Evolutionary conservation across 306 rosid species (phyloP).

Genomic region (Cicer judaicum): DNA sequence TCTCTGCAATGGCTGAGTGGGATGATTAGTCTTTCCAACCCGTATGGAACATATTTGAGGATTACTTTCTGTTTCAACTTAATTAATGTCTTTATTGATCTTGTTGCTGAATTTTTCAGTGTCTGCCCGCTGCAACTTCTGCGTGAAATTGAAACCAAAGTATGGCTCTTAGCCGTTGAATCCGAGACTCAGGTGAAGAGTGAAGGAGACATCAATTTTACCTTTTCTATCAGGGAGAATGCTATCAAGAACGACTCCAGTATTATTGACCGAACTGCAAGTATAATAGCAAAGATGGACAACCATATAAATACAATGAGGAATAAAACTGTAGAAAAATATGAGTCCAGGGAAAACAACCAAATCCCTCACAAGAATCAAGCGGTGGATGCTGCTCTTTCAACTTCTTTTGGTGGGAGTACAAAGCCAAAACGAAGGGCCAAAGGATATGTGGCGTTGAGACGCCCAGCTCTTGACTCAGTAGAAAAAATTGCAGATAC

Average conservation of each 20-base stretch:
- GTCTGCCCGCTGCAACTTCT: slow-evolving; percentile 86
- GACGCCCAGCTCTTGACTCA: slow-evolving; percentile 67
- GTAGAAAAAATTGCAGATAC: slow-evolving; percentile 62
- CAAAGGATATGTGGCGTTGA: slow-evolving; percentile 68
- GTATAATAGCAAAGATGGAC: slow-evolving; percentile 89
- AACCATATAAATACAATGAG: slow-evolving; percentile 68
- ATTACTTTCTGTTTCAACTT: slow-evolving; percentile 39
- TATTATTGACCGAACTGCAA: slow-evolving; percentile 89
- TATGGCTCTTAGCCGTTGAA: slow-evolving; percentile 96
- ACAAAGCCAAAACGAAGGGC: slow-evolving; percentile 84
- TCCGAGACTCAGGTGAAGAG: slow-evolving; percentile 88
- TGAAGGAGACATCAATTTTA: slow-evolving; percentile 76
- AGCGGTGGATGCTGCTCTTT: slow-evolving; percentile 57
- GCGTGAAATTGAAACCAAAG: slow-evolving; percentile 96
- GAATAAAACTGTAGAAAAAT: slow-evolving; percentile 69
- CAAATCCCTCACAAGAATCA: slow-evolving; percentile 67
- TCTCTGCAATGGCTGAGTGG: slow-evolving; percentile 98
- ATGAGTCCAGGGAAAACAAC: slow-evolving; percentile 67
- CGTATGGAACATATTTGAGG: slow-evolving; percentile 60
- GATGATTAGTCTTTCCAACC: slow-evolving; percentile 78
- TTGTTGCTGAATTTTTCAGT: slow-evolving; percentile 57
- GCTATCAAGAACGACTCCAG: slow-evolving; percentile 68
- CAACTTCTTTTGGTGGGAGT: slow-evolving; percentile 68
- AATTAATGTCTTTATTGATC: slow-evolving; percentile 49
- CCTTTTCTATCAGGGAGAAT: slow-evolving; percentile 62